Base-by-base conservation (phyloP, 2,329 filamentous ascomycete genomes). In the Pseudomassariella vexata region DNA sequence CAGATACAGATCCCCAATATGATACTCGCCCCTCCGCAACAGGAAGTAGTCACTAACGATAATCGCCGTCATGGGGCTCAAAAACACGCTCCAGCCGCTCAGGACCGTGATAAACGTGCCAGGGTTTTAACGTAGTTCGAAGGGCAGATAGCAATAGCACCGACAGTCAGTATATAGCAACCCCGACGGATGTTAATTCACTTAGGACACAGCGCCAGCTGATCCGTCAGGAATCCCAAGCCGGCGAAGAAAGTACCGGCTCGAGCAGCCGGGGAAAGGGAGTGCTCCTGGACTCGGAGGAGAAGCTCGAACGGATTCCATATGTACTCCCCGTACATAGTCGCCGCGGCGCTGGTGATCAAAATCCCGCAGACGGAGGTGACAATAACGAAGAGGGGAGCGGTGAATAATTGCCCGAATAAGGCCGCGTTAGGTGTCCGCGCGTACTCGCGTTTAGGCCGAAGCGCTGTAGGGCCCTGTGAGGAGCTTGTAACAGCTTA, bases 151-250 rank as follows among this genome's bases (percentile, higher is more conserved):
- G 56, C 54, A 15, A 63, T 55, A 5, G 53, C 57, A 15, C 66
- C 48, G 6, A 65, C 37, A 1, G 59, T 55, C 4, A 59, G 58
- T 15, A 70, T 47, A 35, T 63, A 63, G 9, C 57, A 58, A 5
- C 67, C 68, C 6, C 67, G 55, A 12, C 65, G 51, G 30, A 70
- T 69, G 39, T 66, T 69, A 46, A 71, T 60, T 41, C 58, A 70
- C 24, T 53, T 53, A 36, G 39, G 42, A 33, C 50, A 44, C 29
- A 58, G 40, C 10, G 53, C 49, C 33, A 60, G 43, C 37, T 59
- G 55, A 12, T 50, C 52, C 11, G 50, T 48, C 17, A 59, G 40
- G 29, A 59, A 53, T 1, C 52, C 52, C 15, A 59, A 28, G 11
- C 53, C 51, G 2, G 53, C 56, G 35, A 60, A 60, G 45, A 61